Evolutionary conservation across 2,329 filamentous ascomycete species (phyloP).

Genomic region (Tolypocladium tropicale): DNA sequence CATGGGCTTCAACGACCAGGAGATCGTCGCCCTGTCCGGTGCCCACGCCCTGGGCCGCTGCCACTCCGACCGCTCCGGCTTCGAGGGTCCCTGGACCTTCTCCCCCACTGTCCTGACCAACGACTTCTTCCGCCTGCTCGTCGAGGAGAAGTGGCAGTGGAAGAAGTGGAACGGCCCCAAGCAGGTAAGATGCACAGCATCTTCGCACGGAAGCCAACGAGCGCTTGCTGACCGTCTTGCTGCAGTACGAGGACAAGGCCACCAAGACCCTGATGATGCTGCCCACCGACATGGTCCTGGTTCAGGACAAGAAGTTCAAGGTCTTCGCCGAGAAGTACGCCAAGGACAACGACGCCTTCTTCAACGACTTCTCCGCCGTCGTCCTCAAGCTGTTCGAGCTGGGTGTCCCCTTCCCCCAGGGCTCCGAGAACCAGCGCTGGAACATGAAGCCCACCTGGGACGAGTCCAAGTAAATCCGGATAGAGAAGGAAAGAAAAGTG

Average conservation of each 20-base stretch:
- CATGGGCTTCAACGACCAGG: slow-evolving; percentile 96
- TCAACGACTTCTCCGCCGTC: slow-evolving; percentile 79
- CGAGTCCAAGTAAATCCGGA: slow-evolving; percentile 15
- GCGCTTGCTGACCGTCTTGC: slow-evolving; percentile 3
- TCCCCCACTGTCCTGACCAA: slow-evolving; percentile 87
- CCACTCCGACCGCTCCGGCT: slow-evolving; percentile 83
- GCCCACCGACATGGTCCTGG: slow-evolving; percentile 77
- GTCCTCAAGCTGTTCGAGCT: slow-evolving; percentile 83
- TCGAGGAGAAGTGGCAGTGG: slow-evolving; percentile 88
- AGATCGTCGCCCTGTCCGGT: slow-evolving; percentile 84
- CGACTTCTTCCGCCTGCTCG: slow-evolving; percentile 81
- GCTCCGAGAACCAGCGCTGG: slow-evolving; percentile 43
- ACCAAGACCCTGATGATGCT: slow-evolving; percentile 95
- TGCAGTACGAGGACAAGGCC: slow-evolving; percentile 77
- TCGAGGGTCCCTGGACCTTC: slow-evolving; percentile 84
- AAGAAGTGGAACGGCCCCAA: slow-evolving; percentile 87
- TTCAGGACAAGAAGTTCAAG: slow-evolving; percentile 82
- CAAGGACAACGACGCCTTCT: slow-evolving; percentile 83
- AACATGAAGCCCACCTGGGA: slow-evolving; percentile 50
- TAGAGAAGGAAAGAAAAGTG: neutral
- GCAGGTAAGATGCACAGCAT: slow-evolving; percentile 35
- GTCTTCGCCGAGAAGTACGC: slow-evolving; percentile 77
- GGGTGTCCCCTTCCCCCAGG: slow-evolving; percentile 75
- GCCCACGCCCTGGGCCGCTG: slow-evolving; percentile 84
- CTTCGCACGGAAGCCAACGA: neutral